Base-by-base conservation (phyloP, 495 filamentous ascomycete genomes). In the Podospora appendiculata region DNA sequence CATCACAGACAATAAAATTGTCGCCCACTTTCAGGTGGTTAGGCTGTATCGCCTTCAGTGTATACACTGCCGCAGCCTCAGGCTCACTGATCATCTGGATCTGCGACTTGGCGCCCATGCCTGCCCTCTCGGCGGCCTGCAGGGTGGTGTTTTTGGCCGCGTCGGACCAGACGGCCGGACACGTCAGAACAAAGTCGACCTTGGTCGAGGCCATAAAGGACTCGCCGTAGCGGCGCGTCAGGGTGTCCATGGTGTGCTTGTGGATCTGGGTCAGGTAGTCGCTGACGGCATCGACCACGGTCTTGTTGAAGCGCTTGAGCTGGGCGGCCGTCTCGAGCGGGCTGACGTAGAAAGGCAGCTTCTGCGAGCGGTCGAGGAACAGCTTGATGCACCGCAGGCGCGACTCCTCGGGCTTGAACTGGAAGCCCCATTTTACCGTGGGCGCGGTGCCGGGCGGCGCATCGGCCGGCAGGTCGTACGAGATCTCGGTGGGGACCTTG, bases 81-180 rank as follows among this genome's bases (percentile, higher is more conserved):
- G 87, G 86, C 65, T 88, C 84, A 40, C 79, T 84, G 36, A 90
- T 84, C 61, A 89, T 80, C 58, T 79, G 75, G 34, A 89, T 81
- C 35, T 79, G 67, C 10, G 73, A 74, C 35, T 71, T 70, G 8
- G 70, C 58, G 11, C 84, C 84, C 78, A 89, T 82, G 10, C 85
- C 84, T 3, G 86, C 86, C 1, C 76, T 59, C 60, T 87, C 79
- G 1, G 86, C 86, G 19, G 84, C 85, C 43, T 74, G 68, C 33
- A 82, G 61, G 0, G 84, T 88, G 12, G 77, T 78, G 47, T 79
- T 77, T 64, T 88, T 88, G n/a, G 86, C 86, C 14, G 76, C 75
- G 45, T 89, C 86, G 8, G 80, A 82, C 86, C 86, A 89, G n/a
- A 90, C 79, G n/a, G 86, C 86, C 6, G 86, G 86, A 36, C 87